Evolutionary conservation across 2,329 filamentous ascomycete genomes (phyloP).

Genomic region (Thelonectria olida): DNA sequence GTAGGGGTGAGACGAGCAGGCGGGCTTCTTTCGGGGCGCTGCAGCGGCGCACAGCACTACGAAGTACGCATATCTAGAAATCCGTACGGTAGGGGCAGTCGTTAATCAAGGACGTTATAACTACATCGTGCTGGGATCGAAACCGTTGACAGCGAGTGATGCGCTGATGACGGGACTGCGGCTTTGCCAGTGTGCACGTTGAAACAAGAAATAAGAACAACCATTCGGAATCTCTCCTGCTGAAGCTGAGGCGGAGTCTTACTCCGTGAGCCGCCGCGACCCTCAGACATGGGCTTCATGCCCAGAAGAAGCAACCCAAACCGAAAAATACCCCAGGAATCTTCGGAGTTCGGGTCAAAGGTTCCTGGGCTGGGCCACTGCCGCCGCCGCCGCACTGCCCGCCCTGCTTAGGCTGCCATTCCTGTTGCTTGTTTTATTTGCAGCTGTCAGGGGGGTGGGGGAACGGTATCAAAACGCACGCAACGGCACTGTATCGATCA

Average conservation of each 20-base stretch:
- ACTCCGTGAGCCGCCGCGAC: neutral
- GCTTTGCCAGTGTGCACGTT: neutral
- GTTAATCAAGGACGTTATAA: too few species aligned
- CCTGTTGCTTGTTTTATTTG: too few species aligned
- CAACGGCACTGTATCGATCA: too few species aligned
- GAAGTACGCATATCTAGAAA: neutral
- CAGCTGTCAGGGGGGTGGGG: too few species aligned
- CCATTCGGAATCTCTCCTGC: neutral
- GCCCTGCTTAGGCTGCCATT: too few species aligned
- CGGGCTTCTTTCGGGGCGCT: neutral
- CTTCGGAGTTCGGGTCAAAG: neutral
- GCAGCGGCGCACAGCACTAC: neutral
- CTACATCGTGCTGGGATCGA: too few species aligned
- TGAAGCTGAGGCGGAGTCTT: neutral
- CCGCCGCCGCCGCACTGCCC: neutral
- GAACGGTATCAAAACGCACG: too few species aligned
- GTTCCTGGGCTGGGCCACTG: too few species aligned
- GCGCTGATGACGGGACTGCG: neutral
- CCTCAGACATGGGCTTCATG: neutral
- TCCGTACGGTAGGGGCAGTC: too few species aligned
- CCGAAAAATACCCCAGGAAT: neutral
- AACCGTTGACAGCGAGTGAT: too few species aligned
- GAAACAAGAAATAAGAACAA: neutral
- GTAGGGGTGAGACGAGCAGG: neutral
- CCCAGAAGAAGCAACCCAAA: neutral